These are phyloP conservation scores for Chlorokybus atmophyticus DNA, from an alignment of 139 green algal genomes.

Conservation along the genomic window DNA sequence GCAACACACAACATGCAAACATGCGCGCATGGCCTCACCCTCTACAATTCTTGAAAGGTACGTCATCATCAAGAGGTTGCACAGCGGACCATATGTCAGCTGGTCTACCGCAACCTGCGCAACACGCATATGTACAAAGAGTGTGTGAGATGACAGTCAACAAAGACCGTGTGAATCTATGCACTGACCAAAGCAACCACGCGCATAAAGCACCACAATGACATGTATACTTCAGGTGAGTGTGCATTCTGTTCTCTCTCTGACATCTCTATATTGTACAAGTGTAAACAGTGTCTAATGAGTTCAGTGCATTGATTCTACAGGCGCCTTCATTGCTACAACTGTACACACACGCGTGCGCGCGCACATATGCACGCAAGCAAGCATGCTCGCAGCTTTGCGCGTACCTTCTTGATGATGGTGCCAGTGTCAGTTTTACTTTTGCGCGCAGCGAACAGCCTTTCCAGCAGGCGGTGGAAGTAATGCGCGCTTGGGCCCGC, in stretches of 20 bases:
- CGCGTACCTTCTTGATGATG: slow-evolving; percentile 34
- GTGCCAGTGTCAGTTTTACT: slow-evolving; percentile 36
- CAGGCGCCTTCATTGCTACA: no score
- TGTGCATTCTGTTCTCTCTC: background rate
- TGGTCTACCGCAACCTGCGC: slow-evolving; percentile 57
- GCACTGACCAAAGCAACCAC: no score
- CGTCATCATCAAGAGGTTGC: slow-evolving; percentile 44
- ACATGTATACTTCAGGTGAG: background rate
- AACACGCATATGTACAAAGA: no score
- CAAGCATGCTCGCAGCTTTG: no score
- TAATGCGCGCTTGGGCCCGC: slow-evolving; percentile 43
- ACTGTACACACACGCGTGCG: no score
- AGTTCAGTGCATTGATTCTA: no score
- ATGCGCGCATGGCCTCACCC: no score
- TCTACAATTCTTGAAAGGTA: slow-evolving; percentile 40
- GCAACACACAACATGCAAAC: no score
- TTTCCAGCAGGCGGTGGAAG: slow-evolving; percentile 40
- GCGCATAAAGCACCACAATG: background rate
- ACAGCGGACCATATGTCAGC: slow-evolving; percentile 48
- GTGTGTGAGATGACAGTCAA: no score
- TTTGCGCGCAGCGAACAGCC: slow-evolving; percentile 35
- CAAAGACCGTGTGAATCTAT: no score
- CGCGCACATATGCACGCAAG: no score
- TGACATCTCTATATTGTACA: background rate
- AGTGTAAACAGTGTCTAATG: no score